A percentile compares a stretch with the other conserved stretches of the same genome.
Conservation (phyloP, 2,329 filamentous ascomycete species). For the Stagonosporopsis rhizophila region DNA sequence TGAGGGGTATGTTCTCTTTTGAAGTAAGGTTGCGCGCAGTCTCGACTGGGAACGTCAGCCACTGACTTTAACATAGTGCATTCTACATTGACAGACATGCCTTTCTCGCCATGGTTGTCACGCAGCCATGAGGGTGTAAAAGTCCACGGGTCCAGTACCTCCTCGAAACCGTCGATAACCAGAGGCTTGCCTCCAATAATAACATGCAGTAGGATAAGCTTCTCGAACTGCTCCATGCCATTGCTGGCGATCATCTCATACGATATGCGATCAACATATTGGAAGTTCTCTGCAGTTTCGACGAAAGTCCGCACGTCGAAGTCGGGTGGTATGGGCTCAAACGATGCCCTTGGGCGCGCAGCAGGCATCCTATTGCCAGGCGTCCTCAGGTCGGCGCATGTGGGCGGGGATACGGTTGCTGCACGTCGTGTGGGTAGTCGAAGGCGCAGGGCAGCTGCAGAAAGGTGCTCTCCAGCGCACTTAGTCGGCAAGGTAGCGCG, state of each 20-base stretch:
- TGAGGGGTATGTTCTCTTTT: slow-evolving; percentile 79
- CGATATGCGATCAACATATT: slow-evolving; percentile 82
- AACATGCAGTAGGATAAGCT: slow-evolving; percentile 82
- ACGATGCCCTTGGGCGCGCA: slow-evolving; percentile 82
- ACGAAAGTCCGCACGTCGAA: slow-evolving; percentile 80
- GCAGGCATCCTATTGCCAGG: slow-evolving; percentile 68
- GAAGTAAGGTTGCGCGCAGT: slow-evolving; percentile 80
- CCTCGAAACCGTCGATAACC: slow-evolving; percentile 88
- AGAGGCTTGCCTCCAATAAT: slow-evolving; percentile 85
- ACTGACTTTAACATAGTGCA: slow-evolving; percentile 26
- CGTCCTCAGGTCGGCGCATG: neutral
- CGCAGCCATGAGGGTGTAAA: slow-evolving; percentile 85
- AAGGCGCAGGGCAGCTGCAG: neutral
- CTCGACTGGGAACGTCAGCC: slow-evolving; percentile 66
- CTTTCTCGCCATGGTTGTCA: slow-evolving; percentile 77
- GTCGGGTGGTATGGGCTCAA: slow-evolving; percentile 87
- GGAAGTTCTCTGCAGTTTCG: slow-evolving; percentile 80
- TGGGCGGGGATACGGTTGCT: neutral
- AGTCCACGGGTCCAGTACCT: slow-evolving; percentile 74
- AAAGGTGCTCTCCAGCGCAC: neutral
- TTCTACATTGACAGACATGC: slow-evolving; percentile 55
- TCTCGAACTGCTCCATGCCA: slow-evolving; percentile 81
- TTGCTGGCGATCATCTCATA: slow-evolving; percentile 79
- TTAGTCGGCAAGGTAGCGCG: neutral
- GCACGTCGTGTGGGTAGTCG: neutral